Evolutionary conservation across 805 yeast genomes (phyloP).

Genomic region (Metschnikowia hibisci): DNA sequence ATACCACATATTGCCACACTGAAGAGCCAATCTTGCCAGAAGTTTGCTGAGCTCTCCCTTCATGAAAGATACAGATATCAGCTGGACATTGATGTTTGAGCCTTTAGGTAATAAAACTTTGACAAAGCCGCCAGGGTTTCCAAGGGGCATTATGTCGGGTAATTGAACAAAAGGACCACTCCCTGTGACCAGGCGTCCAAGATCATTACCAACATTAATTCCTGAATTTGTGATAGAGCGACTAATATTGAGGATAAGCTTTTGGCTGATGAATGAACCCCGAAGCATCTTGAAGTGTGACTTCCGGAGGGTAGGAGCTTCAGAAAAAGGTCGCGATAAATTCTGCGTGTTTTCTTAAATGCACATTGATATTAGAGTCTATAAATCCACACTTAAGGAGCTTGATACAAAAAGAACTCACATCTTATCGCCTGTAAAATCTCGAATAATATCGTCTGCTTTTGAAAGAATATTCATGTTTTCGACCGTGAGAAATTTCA

Average conservation of each 20-base stretch:
- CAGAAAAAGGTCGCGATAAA: neutral
- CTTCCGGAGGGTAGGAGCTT: too few species aligned
- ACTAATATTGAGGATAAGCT: neutral
- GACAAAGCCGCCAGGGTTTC: conserved; percentile 7
- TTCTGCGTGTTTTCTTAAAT: too few species aligned
- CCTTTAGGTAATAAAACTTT: conserved; percentile 11
- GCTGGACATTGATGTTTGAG: conserved; percentile 7
- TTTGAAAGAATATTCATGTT: conserved; percentile 22
- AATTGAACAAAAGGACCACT: conserved; percentile 14
- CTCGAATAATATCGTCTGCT: conserved; percentile 22
- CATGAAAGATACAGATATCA: conserved; percentile 6
- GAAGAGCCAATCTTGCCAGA: conserved; percentile 3
- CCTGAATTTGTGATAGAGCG: neutral
- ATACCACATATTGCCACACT: conserved; percentile 9
- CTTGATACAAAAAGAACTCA: neutral
- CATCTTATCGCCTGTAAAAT: neutral
- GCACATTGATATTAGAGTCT: neutral
- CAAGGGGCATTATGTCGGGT: conserved; percentile 9
- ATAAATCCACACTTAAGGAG: neutral
- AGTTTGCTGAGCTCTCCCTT: conserved; percentile 7
- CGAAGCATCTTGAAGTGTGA: neutral
- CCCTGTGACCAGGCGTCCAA: conserved; percentile 10
- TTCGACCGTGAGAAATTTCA: conserved; percentile 22
- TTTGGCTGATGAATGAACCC: neutral
- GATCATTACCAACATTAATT: neutral